Evolutionary conservation across 2,329 filamentous ascomycete species (phyloP).

Genomic region (Sclerotinia nivalis): DNA sequence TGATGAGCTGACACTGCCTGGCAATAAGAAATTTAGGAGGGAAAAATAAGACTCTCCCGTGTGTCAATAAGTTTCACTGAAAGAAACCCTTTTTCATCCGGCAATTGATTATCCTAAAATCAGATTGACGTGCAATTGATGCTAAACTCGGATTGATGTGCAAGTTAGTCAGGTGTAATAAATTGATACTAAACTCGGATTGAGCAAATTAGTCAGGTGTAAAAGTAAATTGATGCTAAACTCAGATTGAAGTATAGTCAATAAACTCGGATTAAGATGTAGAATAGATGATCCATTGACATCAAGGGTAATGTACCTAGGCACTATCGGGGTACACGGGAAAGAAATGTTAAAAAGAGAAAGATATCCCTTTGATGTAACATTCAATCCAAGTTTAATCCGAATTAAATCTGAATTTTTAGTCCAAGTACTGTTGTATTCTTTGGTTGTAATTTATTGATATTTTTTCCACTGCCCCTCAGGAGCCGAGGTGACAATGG

Average conservation of each 20-base stretch:
- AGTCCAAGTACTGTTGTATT: not conserved
- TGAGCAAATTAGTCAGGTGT: not conserved
- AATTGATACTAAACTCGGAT: not conserved
- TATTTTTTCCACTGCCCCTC: not conserved
- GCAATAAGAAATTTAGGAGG: not conserved
- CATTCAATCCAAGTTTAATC: not conserved
- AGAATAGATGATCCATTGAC: not conserved
- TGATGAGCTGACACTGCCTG: conserved; percentile 4
- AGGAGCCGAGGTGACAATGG: conserved; percentile 15
- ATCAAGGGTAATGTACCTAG: not conserved
- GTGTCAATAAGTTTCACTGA: conserved; percentile 7
- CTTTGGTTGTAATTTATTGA: not conserved
- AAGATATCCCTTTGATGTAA: not conserved
- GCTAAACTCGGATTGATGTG: not conserved
- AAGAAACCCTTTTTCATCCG: not conserved
- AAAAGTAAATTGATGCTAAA: conserved; percentile 1
- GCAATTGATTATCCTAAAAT: conserved; percentile 8
- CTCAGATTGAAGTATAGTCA: not conserved
- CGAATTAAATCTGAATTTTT: not conserved
- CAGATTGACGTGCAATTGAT: conserved; percentile 1
- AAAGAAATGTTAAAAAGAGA: not conserved
- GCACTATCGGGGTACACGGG: not conserved
- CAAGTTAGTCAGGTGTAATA: not conserved
- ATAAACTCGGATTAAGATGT: not conserved
- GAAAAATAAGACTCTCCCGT: not conserved